Percentiles rank a stretch among this genome's conserved stretches.
Conservation (phyloP, 257 asterid genomes). For the Striga asiatica region DNA sequence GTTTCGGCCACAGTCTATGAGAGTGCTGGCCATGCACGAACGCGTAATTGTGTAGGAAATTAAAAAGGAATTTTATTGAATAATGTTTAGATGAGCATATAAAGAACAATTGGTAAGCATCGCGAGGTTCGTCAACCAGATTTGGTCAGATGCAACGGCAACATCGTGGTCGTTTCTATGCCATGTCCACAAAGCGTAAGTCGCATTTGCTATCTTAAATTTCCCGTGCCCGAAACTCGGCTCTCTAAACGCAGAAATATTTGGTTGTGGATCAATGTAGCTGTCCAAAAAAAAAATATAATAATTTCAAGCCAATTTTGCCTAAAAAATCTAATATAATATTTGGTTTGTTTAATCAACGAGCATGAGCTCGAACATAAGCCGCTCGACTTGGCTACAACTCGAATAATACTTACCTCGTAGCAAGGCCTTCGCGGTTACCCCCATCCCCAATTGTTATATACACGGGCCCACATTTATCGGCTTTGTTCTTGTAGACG, state of each 20-base stretch:
- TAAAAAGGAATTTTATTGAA: too few species aligned
- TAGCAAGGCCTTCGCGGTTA: slow-evolving; percentile 81
- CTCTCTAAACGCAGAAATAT: slow-evolving; percentile 58
- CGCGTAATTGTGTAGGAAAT: too few species aligned
- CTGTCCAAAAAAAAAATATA: slow-evolving; percentile 23
- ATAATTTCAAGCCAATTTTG: too few species aligned
- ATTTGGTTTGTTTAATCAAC: too few species aligned
- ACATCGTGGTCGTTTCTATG: slow-evolving; percentile 50
- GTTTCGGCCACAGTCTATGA: too few species aligned
- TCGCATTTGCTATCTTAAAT: slow-evolving; percentile 38
- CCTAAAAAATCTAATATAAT: too few species aligned
- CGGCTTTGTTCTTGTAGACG: slow-evolving; percentile 40
- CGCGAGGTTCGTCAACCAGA: slow-evolving; percentile 48
- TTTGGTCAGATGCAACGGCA: slow-evolving; percentile 34
- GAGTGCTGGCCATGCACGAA: too few species aligned
- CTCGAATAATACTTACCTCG: too few species aligned
- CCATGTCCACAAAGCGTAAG: slow-evolving; percentile 77
- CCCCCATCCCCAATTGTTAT: slow-evolving; percentile 82
- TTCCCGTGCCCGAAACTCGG: slow-evolving; percentile 89
- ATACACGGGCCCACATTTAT: slow-evolving; percentile 53
- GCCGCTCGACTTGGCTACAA: too few species aligned
- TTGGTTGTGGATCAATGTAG: slow-evolving; percentile 40
- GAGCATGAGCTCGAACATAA: too few species aligned
- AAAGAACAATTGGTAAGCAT: too few species aligned
- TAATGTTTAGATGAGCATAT: too few species aligned